phyloP scores from a whole-genome alignment of 2,329 filamentous ascomycete genomes.

The Claviceps arundinis region DNA sequence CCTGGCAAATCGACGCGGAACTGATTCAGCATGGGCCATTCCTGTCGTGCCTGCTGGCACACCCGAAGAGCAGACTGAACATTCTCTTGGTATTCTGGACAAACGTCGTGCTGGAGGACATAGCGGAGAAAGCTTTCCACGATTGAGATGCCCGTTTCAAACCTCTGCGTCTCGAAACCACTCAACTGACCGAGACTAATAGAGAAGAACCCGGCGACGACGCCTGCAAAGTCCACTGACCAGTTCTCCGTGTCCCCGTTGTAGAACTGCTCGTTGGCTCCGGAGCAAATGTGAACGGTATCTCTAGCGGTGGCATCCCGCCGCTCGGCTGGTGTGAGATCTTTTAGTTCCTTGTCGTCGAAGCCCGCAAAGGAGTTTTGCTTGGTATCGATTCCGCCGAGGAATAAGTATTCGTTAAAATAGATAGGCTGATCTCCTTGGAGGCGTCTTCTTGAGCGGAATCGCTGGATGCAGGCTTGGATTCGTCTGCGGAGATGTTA shows the following conservation, averaged over 20 bases:
- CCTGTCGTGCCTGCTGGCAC: conserved; percentile 52
- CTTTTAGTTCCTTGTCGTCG: conserved; percentile 37
- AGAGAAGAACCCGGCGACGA: conserved; percentile 69
- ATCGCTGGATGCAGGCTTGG: conserved; percentile 73
- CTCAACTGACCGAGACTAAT: conserved; percentile 40
- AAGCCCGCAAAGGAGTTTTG: conserved; percentile 47
- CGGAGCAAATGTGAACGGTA: conserved; percentile 35
- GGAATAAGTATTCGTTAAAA: conserved; percentile 69
- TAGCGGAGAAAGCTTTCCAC: conserved; percentile 84
- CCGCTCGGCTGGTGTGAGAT: conserved; percentile 47
- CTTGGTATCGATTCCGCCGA: conserved; percentile 62
- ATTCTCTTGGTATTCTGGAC: conserved; percentile 61
- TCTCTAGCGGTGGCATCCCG: conserved; percentile 51
- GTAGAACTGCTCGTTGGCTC: conserved; percentile 33
- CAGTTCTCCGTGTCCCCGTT: conserved; percentile 43
- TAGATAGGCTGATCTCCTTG: conserved; percentile 45
- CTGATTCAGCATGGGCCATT: conserved; percentile 48
- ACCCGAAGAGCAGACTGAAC: conserved; percentile 51
- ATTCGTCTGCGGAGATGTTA: conserved; percentile 48
- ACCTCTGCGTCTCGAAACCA: conserved; percentile 37
- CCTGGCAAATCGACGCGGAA: conserved; percentile 51
- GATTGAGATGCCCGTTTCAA: conserved; percentile 49
- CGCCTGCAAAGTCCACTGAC: conserved; percentile 66
- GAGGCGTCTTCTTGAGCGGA: conserved; percentile 62
- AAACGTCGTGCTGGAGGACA: conserved; percentile 70